Percentiles rank a stretch among this genome's conserved stretches.
These are phyloP conservation scores for Clonostachys solani DNA, from an alignment of 2,329 filamentous ascomycete species.

Conservation along the genomic window DNA sequence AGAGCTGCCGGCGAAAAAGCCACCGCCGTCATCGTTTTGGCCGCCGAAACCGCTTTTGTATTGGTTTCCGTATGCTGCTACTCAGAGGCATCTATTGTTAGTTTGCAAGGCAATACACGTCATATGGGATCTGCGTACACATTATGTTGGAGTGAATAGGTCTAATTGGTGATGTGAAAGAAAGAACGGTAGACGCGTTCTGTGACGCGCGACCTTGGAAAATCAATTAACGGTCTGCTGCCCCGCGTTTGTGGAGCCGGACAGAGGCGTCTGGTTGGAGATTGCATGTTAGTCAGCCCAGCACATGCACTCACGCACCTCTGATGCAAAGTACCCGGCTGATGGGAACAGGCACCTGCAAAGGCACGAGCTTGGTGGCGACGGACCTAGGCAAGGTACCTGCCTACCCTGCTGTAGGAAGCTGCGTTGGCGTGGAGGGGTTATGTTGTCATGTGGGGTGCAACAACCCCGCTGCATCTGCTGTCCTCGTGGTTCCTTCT, in stretches of 20 bases:
- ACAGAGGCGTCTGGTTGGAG: too few relatives aligned
- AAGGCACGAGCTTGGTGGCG: too few relatives aligned
- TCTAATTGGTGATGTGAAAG: conserved; percentile 2
- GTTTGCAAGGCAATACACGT: neutral
- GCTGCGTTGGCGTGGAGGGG: too few relatives aligned
- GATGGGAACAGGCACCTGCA: too few relatives aligned
- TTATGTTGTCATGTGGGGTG: too few relatives aligned
- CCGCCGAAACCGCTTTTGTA: conserved; percentile 42
- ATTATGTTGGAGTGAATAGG: conserved; percentile 15
- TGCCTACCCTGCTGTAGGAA: too few relatives aligned
- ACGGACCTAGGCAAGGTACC: too few relatives aligned
- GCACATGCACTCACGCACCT: too few relatives aligned
- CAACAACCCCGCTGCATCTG: too few relatives aligned
- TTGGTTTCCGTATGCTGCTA: conserved; percentile 48
- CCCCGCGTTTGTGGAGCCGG: conserved; percentile 7
- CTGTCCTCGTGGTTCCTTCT: too few relatives aligned
- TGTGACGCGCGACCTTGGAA: conserved; percentile 3
- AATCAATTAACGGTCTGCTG: neutral
- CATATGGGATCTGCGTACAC: conserved; percentile 16
- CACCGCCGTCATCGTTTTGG: conserved; percentile 55
- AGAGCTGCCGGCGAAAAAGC: conserved; percentile 55
- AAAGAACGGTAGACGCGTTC: conserved; percentile 7
- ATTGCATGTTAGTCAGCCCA: too few relatives aligned
- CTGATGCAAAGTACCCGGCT: too few relatives aligned
- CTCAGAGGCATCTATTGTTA: conserved; percentile 3